These are phyloP conservation scores for Leccinum variicolor DNA, from an alignment of 768 basidiomycete species.

Conservation along the genomic window DNA sequence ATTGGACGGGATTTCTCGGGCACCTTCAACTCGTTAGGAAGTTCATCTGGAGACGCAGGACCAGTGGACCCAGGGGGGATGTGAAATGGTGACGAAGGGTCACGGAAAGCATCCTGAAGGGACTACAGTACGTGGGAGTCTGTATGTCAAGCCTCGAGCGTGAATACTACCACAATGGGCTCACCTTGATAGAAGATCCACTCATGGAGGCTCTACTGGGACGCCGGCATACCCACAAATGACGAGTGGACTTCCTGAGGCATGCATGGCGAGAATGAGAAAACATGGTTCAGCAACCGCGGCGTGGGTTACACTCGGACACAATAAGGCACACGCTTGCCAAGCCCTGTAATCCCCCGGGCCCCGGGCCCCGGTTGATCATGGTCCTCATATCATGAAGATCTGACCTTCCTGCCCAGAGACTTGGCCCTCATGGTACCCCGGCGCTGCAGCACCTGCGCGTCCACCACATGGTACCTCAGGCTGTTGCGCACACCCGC, in stretches of 20 bases:
- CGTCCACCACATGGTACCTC: too few relatives aligned
- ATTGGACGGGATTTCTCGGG: constrained; percentile 6
- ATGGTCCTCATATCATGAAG: too few relatives aligned
- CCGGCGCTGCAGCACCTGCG: too few relatives aligned
- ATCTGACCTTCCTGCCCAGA: too few relatives aligned
- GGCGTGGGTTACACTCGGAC: neutral
- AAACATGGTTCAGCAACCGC: constrained; percentile 8
- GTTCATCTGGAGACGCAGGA: constrained; percentile 55
- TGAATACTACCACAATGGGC: neutral
- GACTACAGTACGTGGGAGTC: constrained; percentile 34
- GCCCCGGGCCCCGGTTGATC: too few relatives aligned
- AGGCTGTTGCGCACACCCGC: too few relatives aligned
- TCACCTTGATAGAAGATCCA: constrained; percentile 27
- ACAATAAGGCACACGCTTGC: neutral
- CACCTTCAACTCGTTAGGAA: constrained; percentile 8
- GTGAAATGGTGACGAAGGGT: constrained; percentile 65
- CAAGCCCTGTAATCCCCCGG: too few relatives aligned
- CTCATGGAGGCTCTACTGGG: constrained; percentile 12
- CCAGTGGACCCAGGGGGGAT: constrained; percentile 57
- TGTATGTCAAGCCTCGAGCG: neutral
- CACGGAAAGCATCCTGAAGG: constrained; percentile 59
- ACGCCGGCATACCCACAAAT: neutral
- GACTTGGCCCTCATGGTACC: too few relatives aligned
- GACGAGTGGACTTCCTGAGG: neutral
- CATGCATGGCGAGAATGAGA: neutral